Evolutionary conservation across 495 filamentous ascomycete genomes (phyloP).

Genomic region (Aspergillus steynii): DNA sequence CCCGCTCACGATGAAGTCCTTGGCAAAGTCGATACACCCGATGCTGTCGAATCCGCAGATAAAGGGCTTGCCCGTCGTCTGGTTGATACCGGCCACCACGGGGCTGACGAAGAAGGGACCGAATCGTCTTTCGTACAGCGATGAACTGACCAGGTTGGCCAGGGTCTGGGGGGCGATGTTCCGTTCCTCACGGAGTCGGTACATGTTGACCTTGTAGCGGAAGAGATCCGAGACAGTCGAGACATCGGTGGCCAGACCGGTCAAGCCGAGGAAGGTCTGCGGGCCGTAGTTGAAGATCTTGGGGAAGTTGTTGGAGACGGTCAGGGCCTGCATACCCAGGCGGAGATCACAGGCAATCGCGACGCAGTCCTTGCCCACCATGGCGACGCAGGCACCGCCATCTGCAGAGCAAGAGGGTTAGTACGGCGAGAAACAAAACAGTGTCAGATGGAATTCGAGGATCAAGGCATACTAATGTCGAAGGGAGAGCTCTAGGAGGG

Average conservation of each 20-base stretch:
- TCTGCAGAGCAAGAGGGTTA: slow-evolving; percentile 54
- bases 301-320: slow-evolving; percentile 98
- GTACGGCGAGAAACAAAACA: slow-evolving; percentile 14
- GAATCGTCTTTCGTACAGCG: slow-evolving; percentile 91
- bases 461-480: slow-evolving; percentile 72
- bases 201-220: slow-evolving; percentile 99
- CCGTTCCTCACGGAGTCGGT: slow-evolving; percentile 96
- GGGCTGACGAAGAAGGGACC: slow-evolving; percentile 95
- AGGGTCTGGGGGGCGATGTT: slow-evolving; percentile 91
- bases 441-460: slow-evolving; percentile 9
- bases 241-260: slow-evolving; percentile 94
- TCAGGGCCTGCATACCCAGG: slow-evolving; percentile 93
- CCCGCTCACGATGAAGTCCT: slow-evolving; percentile 97
- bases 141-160: slow-evolving; percentile 89
- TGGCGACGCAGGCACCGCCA: slow-evolving; percentile 94
- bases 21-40: slow-evolving; percentile 98
- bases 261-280: slow-evolving; percentile 93
- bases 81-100: slow-evolving; percentile 91
- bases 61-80: slow-evolving; percentile 88
- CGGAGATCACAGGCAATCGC: slow-evolving; percentile 99
- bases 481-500: slow-evolving; percentile 70
- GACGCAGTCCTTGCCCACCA: slow-evolving; percentile 99
- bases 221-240: slow-evolving; percentile 94
- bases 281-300: slow-evolving; percentile 97
- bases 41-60: slow-evolving; percentile 99